A percentile compares a stretch with the other conserved stretches of the same genome.
Evolutionary conservation across 768 basidiomycete species (phyloP).

Genomic region (Boletellus emodensis): DNA sequence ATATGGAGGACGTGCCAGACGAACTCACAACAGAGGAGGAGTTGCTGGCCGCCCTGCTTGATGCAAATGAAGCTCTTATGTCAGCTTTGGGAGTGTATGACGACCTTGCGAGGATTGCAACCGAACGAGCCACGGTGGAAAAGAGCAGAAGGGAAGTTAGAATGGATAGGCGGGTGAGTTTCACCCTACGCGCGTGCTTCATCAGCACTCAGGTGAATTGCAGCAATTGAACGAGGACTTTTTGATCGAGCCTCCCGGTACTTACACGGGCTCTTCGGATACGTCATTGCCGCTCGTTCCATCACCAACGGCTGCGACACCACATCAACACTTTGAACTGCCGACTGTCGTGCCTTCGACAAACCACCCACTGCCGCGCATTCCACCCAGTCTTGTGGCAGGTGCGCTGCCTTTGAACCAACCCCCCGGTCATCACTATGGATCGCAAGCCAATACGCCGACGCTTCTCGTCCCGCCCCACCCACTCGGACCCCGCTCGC

Average conservation of each 20-base stretch:
- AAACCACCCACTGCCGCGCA: slow-evolving; percentile 38
- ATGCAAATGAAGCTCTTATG: slow-evolving; percentile 66
- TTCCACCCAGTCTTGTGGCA: slow-evolving; percentile 29
- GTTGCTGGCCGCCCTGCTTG: slow-evolving; percentile 67
- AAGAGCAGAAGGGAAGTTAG: slow-evolving; percentile 64
- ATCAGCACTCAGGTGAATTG: slow-evolving; percentile 17
- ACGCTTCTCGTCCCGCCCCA: slow-evolving; percentile 60
- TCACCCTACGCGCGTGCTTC: slow-evolving; percentile 20
- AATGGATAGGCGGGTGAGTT: slow-evolving; percentile 59
- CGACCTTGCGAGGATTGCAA: slow-evolving; percentile 66
- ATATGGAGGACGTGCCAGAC: slow-evolving; percentile 31
- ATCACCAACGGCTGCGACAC: slow-evolving; percentile 24
- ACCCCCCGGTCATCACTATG: slow-evolving; percentile 15
- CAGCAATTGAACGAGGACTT: slow-evolving; percentile 28
- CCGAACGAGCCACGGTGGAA: slow-evolving; percentile 55
- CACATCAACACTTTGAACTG: slow-evolving; percentile 31
- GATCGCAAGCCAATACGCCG: slow-evolving; percentile 27
- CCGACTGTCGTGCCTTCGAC: slow-evolving; percentile 29
- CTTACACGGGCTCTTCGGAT: slow-evolving; percentile 27
- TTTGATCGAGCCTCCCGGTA: slow-evolving; percentile 15
- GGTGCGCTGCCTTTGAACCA: slow-evolving; percentile 13
- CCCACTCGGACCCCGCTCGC: slow-evolving; percentile 70
- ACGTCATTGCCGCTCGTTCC: slow-evolving; percentile 24
- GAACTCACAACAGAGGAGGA: slow-evolving; percentile 69
- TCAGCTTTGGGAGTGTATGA: slow-evolving; percentile 72